These are phyloP conservation scores for Amniculicola lignicola DNA, from an alignment of 495 filamentous ascomycete genomes.

Conservation along the genomic window DNA sequence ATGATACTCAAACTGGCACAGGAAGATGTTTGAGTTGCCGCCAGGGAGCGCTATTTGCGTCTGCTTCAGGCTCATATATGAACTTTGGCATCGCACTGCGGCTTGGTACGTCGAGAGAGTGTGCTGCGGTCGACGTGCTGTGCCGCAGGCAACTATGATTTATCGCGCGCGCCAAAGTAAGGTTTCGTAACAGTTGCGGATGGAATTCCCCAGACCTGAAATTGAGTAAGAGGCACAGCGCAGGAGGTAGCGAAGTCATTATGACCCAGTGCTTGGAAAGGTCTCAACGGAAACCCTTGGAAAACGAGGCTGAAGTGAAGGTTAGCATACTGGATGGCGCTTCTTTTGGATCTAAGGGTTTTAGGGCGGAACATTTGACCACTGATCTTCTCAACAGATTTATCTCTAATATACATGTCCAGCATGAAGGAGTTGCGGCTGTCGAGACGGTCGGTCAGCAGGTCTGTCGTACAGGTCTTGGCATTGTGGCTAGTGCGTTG, in stretches of 20 bases:
- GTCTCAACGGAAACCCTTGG: slow-evolving; percentile 1
- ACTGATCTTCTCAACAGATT: slow-evolving; percentile 11
- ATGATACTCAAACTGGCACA: neutral
- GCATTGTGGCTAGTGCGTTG: slow-evolving; percentile 8
- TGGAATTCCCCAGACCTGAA: neutral
- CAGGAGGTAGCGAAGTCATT: slow-evolving; percentile 6
- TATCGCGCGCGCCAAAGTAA: slow-evolving; percentile 6
- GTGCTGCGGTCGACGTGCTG: neutral
- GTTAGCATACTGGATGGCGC: slow-evolving; percentile 4
- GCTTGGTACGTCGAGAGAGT: neutral
- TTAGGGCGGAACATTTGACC: slow-evolving; percentile 3
- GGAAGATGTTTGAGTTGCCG: slow-evolving; percentile 5
- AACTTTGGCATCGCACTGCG: slow-evolving; percentile 1
- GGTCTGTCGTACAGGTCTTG: slow-evolving; percentile 7
- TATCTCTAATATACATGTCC: slow-evolving; percentile 13
- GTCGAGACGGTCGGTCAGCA: slow-evolving; percentile 7
- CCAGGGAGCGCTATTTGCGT: slow-evolving; percentile 1
- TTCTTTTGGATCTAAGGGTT: slow-evolving; percentile 2
- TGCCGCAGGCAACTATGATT: slow-evolving; percentile 5
- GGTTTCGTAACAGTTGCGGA: slow-evolving; percentile 4
- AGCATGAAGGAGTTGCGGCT: slow-evolving; percentile 12
- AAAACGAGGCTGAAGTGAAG: slow-evolving; percentile 1
- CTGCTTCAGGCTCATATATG: neutral
- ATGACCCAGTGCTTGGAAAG: neutral
- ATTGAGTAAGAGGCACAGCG: slow-evolving; percentile 3